Evolutionary conservation across 2,329 filamentous ascomycete species (phyloP), one percentile per base, ranked within the genome.

Genomic region (Fusarium camptoceras): DNA sequence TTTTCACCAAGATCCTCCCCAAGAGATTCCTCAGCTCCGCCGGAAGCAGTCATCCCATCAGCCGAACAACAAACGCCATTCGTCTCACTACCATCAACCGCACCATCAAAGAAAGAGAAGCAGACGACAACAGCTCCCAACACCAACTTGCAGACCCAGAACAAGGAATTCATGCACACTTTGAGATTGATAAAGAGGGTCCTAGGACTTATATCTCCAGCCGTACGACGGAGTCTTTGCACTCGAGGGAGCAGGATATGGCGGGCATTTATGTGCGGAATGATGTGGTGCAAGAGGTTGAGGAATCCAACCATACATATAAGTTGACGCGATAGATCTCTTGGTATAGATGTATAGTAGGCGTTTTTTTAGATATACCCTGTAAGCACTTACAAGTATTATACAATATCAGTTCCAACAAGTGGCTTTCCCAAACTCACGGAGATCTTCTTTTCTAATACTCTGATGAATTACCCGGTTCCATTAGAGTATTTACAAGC

Each of bases 41-140:
- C 6, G 62, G 67, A 42, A 74, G 66, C 48, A 74, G 73, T 14
- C 64, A 75, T 2, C 70, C 68, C 2, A 72, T 75, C 56, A 74
- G 70, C 20, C 59, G 63, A 50, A 59, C 59, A 0, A 66, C 68
- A 0, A 60, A 67, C 8, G 68, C 43, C 2, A 74, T 74, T 11
- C 58, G 66, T 2, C 48, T 74, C 4, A 66, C 66, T 4, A 74
- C 72, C 0, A 47, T 74, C n/a, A 66, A 53, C 25, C 53, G 70
- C 5, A 73, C 71, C 10, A 68, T 59, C 51, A 74, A 63, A 22
- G 72, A 73, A 14, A 71, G 68, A 6, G 69, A 74, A 5, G 25
- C 20, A 16, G 72, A 74, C 30, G 72, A 74, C 3, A 64, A 68
- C 27, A 74, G 72, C n/a, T 74, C 72, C 9, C 71, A 67, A 3